Percentiles rank a stretch among this genome's conserved stretches.
Evolutionary conservation across 2,329 filamentous ascomycete species (phyloP).

Genomic region (Allantophomopsis cytisporea): DNA sequence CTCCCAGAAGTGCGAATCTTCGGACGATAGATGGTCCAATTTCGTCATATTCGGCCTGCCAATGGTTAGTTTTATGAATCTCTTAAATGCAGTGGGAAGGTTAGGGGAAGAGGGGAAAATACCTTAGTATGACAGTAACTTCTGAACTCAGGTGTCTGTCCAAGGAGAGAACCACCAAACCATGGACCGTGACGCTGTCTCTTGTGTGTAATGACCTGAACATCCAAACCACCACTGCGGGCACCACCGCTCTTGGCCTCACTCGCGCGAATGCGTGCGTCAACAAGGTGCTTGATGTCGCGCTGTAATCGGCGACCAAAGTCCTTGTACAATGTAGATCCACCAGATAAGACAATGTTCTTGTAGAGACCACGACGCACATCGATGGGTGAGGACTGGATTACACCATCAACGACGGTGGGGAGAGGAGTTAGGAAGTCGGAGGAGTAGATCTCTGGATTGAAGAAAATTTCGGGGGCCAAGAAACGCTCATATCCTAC

Average conservation of each 20-base stretch:
- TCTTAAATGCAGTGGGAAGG: not conserved
- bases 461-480: constrained; percentile 98
- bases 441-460: constrained; percentile 97
- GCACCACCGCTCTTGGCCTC: constrained; percentile 86
- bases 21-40: constrained; percentile 91
- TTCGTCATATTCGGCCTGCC: constrained; percentile 64
- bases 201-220: constrained; percentile 96
- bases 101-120: not conserved
- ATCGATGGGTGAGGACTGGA: constrained; percentile 95
- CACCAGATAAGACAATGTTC: constrained; percentile 96
- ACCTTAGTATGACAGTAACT: constrained; percentile 97
- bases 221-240: constrained; percentile 85
- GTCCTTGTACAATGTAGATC: constrained; percentile 96
- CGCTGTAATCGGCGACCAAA: constrained; percentile 92
- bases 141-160: constrained; percentile 94
- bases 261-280: constrained; percentile 82
- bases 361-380: constrained; percentile 96
- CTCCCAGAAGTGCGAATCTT: constrained; percentile 85
- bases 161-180: constrained; percentile 94
- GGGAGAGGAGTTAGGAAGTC: constrained; percentile 95
- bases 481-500: constrained; percentile 97
- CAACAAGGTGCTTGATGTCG: constrained; percentile 92
- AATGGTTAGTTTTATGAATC: constrained; percentile 2
- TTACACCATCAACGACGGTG: constrained; percentile 88
- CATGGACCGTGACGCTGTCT: constrained; percentile 93